These are phyloP conservation scores for Hepatocystis sp. DNA, from an alignment of 169 alveolate genomes.

Conservation along the genomic window DNA sequence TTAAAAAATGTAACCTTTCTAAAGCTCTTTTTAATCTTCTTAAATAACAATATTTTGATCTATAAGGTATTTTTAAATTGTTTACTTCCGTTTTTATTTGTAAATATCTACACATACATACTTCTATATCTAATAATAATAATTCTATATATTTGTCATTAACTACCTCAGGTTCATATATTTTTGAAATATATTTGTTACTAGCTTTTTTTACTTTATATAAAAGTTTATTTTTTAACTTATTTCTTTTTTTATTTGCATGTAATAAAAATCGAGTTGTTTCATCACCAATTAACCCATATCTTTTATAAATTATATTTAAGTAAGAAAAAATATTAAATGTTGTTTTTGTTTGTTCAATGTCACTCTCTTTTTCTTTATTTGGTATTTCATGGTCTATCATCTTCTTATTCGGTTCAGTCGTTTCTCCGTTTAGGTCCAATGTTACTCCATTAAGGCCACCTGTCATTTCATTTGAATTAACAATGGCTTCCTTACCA, in stretches of 20 bases:
- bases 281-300: conserved; percentile 40
- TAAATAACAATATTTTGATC: conserved; percentile 34
- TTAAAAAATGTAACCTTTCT: conserved; percentile 24
- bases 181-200: conserved; percentile 18
- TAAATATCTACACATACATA: conserved; percentile 49
- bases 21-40: conserved; percentile 41
- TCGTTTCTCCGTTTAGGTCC: too few relatives aligned
- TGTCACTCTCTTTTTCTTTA: too few relatives aligned
- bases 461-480: too few relatives aligned
- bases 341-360: conserved; percentile 2
- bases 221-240: conserved; percentile 18
- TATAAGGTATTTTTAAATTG: conserved; percentile 34
- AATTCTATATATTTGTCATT: conserved; percentile 43
- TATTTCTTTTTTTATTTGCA: conserved; percentile 38
- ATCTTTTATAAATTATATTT: conserved; percentile 22
- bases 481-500: too few relatives aligned
- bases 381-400: too few relatives aligned
- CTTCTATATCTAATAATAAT: conserved; percentile 51
- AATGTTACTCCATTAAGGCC: too few relatives aligned
- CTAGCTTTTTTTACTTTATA: conserved; percentile 38
- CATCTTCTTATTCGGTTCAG: too few relatives aligned
- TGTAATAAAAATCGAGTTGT: conserved; percentile 10
- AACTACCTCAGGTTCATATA: conserved; percentile 23
- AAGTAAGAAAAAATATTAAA: conserved; percentile 47
- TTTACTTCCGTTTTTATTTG: conserved; percentile 59